phyloP scores from a whole-genome alignment of 2,329 filamentous ascomycete genomes.

The Penicillium expansum region DNA sequence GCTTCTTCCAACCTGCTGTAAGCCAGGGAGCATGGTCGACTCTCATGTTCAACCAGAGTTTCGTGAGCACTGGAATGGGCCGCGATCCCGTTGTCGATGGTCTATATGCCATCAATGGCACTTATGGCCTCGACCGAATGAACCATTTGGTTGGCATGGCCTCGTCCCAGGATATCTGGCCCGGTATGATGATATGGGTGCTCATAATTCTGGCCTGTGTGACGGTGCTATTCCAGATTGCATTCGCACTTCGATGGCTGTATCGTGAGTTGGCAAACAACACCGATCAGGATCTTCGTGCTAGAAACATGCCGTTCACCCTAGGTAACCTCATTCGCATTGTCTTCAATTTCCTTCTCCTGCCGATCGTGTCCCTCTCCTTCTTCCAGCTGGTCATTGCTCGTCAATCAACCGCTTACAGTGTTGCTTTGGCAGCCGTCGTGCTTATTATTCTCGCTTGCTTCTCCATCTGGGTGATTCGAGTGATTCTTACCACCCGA shows the following conservation, averaged over 20 bases:
- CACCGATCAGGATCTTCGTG: constrained; percentile 79
- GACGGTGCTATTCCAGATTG: constrained; percentile 69
- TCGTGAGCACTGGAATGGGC: constrained; percentile 67
- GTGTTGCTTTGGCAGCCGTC: constrained; percentile 71
- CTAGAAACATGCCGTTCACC: constrained; percentile 89
- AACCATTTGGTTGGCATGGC: constrained; percentile 81
- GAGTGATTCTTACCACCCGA: constrained; percentile 74
- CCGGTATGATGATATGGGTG: constrained; percentile 89
- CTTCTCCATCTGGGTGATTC: constrained; percentile 75
- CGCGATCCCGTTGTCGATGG: constrained; percentile 73
- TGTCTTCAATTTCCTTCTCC: constrained; percentile 86
- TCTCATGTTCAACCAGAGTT: constrained; percentile 90
- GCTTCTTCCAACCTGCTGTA: constrained; percentile 87
- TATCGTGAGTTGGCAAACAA: constrained; percentile 68
- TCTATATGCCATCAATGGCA: constrained; percentile 76
- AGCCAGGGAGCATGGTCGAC: constrained; percentile 86
- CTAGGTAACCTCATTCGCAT: constrained; percentile 77
- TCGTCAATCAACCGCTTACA: constrained; percentile 62
- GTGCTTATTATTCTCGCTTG: constrained; percentile 70
- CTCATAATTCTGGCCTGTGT: constrained; percentile 69
- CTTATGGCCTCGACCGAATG: constrained; percentile 74
- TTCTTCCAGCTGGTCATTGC: constrained; percentile 88
- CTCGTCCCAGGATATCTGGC: constrained; percentile 78
- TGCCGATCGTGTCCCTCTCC: constrained; percentile 82
- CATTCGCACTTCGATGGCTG: constrained; percentile 73